phyloP scores from a whole-genome alignment of 1,284 basidiomycete species.

The Trichosporon coremiiforme region DNA sequence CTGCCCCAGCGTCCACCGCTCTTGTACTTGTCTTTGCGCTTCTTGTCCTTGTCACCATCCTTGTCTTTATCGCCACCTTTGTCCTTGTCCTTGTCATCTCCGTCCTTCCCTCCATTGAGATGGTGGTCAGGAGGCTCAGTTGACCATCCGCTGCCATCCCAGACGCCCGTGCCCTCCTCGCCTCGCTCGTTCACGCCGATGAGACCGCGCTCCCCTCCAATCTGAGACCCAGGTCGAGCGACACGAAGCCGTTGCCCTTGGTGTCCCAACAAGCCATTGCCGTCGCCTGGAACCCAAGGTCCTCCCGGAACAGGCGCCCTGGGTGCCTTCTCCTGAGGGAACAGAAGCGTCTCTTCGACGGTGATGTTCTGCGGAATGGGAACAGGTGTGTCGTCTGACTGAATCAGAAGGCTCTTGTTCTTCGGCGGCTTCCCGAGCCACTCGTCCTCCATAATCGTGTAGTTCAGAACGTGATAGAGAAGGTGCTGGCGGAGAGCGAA shows the following conservation, averaged over 20 bases:
- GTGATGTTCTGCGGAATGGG: slow-evolving; percentile 41
- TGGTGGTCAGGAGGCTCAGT: slow-evolving; percentile 11
- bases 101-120: slow-evolving; percentile 19
- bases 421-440: slow-evolving; percentile 22
- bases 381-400: not conserved
- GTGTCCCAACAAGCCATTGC: slow-evolving; percentile 72
- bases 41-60: slow-evolving; percentile 30
- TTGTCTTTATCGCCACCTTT: slow-evolving; percentile 23
- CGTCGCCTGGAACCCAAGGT: slow-evolving; percentile 79
- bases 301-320: slow-evolving; percentile 61
- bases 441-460: slow-evolving; percentile 62
- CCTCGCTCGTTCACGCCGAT: slow-evolving; percentile 75
- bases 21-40: slow-evolving; percentile 49
- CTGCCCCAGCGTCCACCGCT: slow-evolving; percentile 58
- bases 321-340: slow-evolving; percentile 61
- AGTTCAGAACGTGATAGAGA: slow-evolving; percentile 93
- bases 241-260: slow-evolving; percentile 80
- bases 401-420: not conserved
- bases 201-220: slow-evolving; percentile 59
- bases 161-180: slow-evolving; percentile 61
- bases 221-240: slow-evolving; percentile 53
- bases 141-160: slow-evolving; percentile 50
- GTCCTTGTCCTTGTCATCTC: slow-evolving; percentile 28
- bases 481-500: slow-evolving; percentile 77
- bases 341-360: slow-evolving; percentile 67